phyloP scores from a whole-genome alignment of 192 early-diverging fungal species.

The Mortierella alpina region DNA sequence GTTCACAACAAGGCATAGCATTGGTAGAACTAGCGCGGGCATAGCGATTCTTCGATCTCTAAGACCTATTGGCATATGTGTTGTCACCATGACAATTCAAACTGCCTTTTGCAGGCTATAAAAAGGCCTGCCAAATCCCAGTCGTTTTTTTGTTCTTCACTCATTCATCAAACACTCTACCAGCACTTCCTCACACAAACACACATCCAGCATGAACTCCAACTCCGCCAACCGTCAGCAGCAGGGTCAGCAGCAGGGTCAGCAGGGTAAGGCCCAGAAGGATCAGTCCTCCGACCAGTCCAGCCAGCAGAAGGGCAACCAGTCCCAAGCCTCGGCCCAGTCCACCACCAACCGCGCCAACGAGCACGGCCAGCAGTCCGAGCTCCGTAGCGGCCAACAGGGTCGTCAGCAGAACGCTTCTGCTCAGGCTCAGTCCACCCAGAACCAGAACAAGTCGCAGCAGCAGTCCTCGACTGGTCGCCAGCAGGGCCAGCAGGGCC shows the following conservation, averaged over 20 bases:
- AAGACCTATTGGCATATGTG: no score
- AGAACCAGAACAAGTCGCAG: not conserved
- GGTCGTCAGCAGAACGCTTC: slow-evolving; percentile 12
- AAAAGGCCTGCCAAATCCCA: no score
- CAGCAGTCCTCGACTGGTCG: not conserved
- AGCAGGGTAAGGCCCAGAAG: slow-evolving; percentile 20
- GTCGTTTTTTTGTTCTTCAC: no score
- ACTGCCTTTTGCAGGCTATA: no score
- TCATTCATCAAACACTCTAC: no score
- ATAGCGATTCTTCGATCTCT: no score
- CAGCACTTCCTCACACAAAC: no score
- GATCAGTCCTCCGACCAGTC: not conserved
- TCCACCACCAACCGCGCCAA: not conserved
- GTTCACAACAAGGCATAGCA: no score
- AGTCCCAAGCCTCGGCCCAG: slow-evolving; percentile 12
- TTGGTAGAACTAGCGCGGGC: no score
- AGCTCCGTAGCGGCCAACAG: not conserved
- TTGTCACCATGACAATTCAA: no score
- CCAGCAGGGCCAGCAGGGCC: not conserved
- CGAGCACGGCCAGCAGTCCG: slow-evolving; percentile 2
- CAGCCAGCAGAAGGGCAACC: not conserved
- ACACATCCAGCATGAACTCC: not conserved
- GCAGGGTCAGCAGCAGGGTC: not conserved
- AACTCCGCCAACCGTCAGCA: slow-evolving; percentile 11
- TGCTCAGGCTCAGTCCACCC: slow-evolving; percentile 12